Conservation (phyloP, 1,139 yeast species). For the Kurtzmaniella quercitrusa region DNA sequence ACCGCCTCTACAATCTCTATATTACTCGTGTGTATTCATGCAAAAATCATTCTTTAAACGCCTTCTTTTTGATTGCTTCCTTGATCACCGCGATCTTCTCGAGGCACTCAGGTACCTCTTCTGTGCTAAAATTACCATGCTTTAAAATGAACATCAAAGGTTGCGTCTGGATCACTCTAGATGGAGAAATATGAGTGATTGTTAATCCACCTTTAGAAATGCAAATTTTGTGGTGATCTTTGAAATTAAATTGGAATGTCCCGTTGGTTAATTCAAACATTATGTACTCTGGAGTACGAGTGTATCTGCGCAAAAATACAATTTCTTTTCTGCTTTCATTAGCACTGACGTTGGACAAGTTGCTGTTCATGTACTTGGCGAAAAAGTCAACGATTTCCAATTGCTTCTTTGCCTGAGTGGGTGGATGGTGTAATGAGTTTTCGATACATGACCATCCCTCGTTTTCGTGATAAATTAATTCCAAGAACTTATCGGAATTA, state of each 20-base stretch:
- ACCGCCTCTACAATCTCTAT: neutral
- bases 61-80: conserved; percentile 41
- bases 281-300: conserved; percentile 73
- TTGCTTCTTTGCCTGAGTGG: conserved; percentile 62
- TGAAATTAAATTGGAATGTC: conserved; percentile 87
- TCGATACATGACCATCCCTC: conserved; percentile 76
- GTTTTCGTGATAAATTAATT: conserved; percentile 52
- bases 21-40: neutral
- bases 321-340: conserved; percentile 56
- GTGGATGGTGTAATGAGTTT: conserved; percentile 53
- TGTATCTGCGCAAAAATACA: conserved; percentile 74
- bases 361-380: conserved; percentile 78
- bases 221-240: conserved; percentile 89
- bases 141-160: conserved; percentile 58
- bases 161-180: conserved; percentile 67
- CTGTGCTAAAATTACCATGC: conserved; percentile 58
- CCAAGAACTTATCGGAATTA: conserved; percentile 61
- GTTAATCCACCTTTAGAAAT: conserved; percentile 72
- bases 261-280: conserved; percentile 96
- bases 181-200: conserved; percentile 79
- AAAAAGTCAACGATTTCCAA: conserved; percentile 81
- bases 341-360: conserved; percentile 70
- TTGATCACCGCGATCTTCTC: conserved; percentile 34
- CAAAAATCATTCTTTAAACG: conserved; percentile 24
- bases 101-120: conserved; percentile 50